These are phyloP conservation scores for Colletotrichum musicola DNA, from an alignment of 2,329 filamentous ascomycete species.

Conservation along the genomic window DNA sequence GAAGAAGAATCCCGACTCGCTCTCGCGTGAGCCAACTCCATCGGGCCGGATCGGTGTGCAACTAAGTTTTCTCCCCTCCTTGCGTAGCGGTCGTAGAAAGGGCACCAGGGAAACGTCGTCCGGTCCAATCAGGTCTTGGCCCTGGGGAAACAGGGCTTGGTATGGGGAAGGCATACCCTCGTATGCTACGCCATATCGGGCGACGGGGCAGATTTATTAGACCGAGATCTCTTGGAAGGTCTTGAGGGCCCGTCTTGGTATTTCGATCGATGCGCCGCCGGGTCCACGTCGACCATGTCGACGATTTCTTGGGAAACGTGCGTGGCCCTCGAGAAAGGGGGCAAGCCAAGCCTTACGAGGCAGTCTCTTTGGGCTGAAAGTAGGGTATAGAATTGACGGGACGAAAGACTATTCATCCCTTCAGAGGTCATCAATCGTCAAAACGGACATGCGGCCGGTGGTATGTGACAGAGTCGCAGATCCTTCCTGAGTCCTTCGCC, in stretches of 20 bases:
- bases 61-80: not conserved
- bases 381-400: too few species aligned
- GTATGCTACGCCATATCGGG: not conserved
- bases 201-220: not conserved
- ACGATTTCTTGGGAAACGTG: constrained; percentile 11
- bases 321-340: constrained; percentile 9
- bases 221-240: constrained; percentile 32
- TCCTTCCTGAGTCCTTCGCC: not conserved
- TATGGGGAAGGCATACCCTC: not conserved
- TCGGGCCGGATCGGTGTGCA: constrained; percentile 4
- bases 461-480: constrained; percentile 32
- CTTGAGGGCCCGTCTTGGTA: constrained; percentile 36
- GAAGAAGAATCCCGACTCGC: too few species aligned
- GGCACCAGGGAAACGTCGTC: not conserved
- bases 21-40: not conserved
- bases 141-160: constrained; percentile 14
- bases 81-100: not conserved
- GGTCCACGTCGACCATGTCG: too few species aligned
- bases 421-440: not conserved
- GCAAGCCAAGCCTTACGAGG: constrained; percentile 1
- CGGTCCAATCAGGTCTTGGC: constrained; percentile 14
- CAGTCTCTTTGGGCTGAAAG: too few species aligned
- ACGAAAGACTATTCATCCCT: not conserved
- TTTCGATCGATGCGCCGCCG: constrained; percentile 22
- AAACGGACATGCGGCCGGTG: constrained; percentile 1